These are phyloP conservation scores for Colletotrichum caudatum DNA, from an alignment of 2,329 filamentous ascomycete species.

Conservation along the genomic window DNA sequence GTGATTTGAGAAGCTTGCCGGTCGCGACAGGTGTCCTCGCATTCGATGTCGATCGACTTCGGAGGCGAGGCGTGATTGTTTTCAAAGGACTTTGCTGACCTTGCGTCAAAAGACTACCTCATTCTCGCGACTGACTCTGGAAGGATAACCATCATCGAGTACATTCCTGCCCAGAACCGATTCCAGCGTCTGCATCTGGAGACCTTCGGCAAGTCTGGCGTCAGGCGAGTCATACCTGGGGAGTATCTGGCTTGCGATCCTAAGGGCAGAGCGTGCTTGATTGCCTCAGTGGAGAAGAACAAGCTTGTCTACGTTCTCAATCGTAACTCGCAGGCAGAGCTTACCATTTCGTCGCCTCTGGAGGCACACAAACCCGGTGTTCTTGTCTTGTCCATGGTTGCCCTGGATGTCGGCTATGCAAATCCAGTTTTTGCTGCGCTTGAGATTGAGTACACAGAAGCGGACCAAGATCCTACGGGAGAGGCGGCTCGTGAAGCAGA, in stretches of 20 bases:
- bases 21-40: conserved; percentile 27
- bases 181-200: conserved; percentile 94
- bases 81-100: conserved; percentile 40
- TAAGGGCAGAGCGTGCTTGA: conserved; percentile 93
- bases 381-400: conserved; percentile 87
- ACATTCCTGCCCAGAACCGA: conserved; percentile 84
- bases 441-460: conserved; percentile 92
- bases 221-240: conserved; percentile 92
- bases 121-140: conserved; percentile 96
- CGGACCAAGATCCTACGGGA: conserved; percentile 90
- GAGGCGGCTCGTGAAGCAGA: conserved; percentile 84
- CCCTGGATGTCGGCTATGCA: conserved; percentile 94
- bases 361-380: conserved; percentile 96
- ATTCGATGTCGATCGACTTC: conserved; percentile 19
- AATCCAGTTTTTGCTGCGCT: conserved; percentile 96
- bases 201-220: conserved; percentile 97
- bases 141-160: conserved; percentile 93
- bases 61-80: conserved; percentile 30
- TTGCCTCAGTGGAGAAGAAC: conserved; percentile 97
- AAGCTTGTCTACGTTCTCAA: conserved; percentile 99
- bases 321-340: conserved; percentile 91
- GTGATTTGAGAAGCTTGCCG: conserved; percentile 62
- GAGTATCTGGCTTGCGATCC: conserved; percentile 97
- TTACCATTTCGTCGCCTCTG: conserved; percentile 96
- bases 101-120: conserved; percentile 80